Percentiles rank a stretch among this genome's conserved stretches.
Conservation (phyloP, 371 early-diverging fungal species). For the Mucor sp. region DNA sequence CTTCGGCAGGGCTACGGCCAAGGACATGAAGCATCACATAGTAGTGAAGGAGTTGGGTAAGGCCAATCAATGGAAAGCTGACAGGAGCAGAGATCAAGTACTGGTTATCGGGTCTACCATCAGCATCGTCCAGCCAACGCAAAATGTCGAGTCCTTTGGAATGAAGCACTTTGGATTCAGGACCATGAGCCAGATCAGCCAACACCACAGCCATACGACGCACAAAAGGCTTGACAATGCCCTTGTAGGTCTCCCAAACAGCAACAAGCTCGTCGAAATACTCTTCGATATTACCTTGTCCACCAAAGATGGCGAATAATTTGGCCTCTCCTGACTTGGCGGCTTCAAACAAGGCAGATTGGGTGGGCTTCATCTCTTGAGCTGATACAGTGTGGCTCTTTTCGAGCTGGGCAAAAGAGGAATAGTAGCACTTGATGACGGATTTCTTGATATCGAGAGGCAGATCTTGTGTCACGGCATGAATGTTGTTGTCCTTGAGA, state of each 20-base stretch:
- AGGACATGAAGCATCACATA: slow-evolving; percentile 72
- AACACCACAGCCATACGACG: slow-evolving; percentile 76
- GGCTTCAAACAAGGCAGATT: slow-evolving; percentile 69
- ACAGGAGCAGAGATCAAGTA: slow-evolving; percentile 85
- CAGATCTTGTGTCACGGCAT: slow-evolving; percentile 70
- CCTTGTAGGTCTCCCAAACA: slow-evolving; percentile 81
- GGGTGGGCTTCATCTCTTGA: slow-evolving; percentile 46
- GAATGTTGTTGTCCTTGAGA: slow-evolving; percentile 84
- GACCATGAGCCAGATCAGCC: slow-evolving; percentile 69
- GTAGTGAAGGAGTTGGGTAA: slow-evolving; percentile 85
- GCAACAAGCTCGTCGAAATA: slow-evolving; percentile 92
- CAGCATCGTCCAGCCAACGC: slow-evolving; percentile 87
- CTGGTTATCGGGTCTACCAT: slow-evolving; percentile 81
- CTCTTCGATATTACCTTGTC: slow-evolving; percentile 95
- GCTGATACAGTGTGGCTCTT: slow-evolving; percentile 43
- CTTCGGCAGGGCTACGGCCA: slow-evolving; percentile 47
- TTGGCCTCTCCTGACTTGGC: slow-evolving; percentile 67
- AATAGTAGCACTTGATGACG: slow-evolving; percentile 81
- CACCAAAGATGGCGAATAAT: slow-evolving; percentile 92
- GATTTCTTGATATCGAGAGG: slow-evolving; percentile 59
- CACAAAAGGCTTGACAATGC: slow-evolving; percentile 79
- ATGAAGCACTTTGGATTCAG: slow-evolving; percentile 72
- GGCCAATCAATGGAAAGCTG: slow-evolving; percentile 88
- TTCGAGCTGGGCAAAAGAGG: slow-evolving; percentile 70
- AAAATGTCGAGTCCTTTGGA: slow-evolving; percentile 87